These are phyloP conservation scores for Eutrema yunnanense DNA, from an alignment of 345 rosid species.

Conservation along the genomic window DNA sequence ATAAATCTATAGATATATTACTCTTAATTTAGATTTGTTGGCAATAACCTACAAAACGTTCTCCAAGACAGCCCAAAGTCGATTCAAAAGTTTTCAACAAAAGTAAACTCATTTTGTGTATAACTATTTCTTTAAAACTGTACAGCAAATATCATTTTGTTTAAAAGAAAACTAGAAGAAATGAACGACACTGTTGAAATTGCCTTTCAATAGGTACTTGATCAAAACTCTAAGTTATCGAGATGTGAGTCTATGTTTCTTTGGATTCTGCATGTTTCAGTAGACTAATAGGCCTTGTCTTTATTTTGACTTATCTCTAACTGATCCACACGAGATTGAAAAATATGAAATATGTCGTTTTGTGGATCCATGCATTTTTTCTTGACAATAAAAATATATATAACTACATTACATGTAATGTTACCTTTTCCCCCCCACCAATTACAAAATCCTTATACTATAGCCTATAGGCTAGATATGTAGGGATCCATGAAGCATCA, in stretches of 20 bases:
- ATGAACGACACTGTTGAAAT: background rate
- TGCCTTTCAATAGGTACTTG: slow-evolving; percentile 16
- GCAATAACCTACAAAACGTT: background rate
- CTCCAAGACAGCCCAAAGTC: background rate
- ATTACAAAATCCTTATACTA: background rate
- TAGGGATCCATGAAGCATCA: background rate
- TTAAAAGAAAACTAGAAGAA: background rate
- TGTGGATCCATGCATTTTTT: slow-evolving; percentile 14
- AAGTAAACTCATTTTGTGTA: background rate
- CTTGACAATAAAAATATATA: background rate
- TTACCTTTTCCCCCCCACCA: background rate
- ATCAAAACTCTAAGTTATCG: slow-evolving; percentile 24
- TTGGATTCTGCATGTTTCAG: slow-evolving; percentile 10
- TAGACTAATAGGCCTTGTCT: slow-evolving; percentile 24
- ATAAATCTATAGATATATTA: background rate
- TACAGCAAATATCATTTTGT: background rate
- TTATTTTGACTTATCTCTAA: slow-evolving; percentile 26
- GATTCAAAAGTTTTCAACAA: background rate
- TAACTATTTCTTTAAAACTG: background rate
- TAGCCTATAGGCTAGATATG: background rate
- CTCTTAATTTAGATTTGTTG: background rate
- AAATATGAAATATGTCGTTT: slow-evolving; percentile 22
- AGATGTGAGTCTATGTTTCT: slow-evolving; percentile 20
- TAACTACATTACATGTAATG: background rate
- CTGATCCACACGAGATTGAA: slow-evolving; percentile 1